These are phyloP conservation scores for Leccinellum rugosiceps DNA, from an alignment of 768 basidiomycete genomes.

Conservation along the genomic window DNA sequence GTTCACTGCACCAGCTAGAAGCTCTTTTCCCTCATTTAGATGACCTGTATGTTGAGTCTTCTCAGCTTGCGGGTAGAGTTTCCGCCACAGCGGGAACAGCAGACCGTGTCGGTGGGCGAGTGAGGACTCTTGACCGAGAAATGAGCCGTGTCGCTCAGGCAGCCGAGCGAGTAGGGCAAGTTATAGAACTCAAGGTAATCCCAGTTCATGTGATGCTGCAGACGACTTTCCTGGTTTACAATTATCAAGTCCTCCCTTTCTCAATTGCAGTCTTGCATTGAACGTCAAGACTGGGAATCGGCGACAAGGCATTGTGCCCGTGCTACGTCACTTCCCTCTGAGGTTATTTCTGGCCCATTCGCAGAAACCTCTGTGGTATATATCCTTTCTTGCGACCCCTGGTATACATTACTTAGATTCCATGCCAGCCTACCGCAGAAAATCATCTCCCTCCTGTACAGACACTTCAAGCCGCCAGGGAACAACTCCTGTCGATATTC, in stretches of 20 bases:
- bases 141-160: conserved; percentile 88
- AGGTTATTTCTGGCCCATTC: conserved; percentile 79
- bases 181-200: conserved; percentile 89
- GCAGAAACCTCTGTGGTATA: conserved; percentile 87
- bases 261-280: conserved; percentile 58
- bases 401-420: background rate
- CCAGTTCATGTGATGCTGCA: conserved; percentile 10
- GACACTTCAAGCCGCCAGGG: conserved; percentile 72
- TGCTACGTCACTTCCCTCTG: conserved; percentile 79
- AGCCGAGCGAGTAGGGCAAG: conserved; percentile 86
- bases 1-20: conserved; percentile 60
- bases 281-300: conserved; percentile 90
- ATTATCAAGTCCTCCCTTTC: conserved; percentile 59
- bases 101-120: conserved; percentile 88
- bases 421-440: conserved; percentile 79
- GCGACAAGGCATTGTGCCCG: conserved; percentile 88
- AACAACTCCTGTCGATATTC: conserved; percentile 75
- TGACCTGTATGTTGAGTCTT: conserved; percentile 56
- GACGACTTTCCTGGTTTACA: conserved; percentile 19
- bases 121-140: conserved; percentile 86
- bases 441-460: conserved; percentile 83
- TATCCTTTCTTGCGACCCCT: conserved; percentile 24
- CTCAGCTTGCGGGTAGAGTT: conserved; percentile 53
- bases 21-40: conserved; percentile 61
- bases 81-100: conserved; percentile 74